Evolutionary conservation across 1,139 yeast species (phyloP), one percentile per base, ranked within the genome.

Genomic region (Suhomyces bolitotheri): DNA sequence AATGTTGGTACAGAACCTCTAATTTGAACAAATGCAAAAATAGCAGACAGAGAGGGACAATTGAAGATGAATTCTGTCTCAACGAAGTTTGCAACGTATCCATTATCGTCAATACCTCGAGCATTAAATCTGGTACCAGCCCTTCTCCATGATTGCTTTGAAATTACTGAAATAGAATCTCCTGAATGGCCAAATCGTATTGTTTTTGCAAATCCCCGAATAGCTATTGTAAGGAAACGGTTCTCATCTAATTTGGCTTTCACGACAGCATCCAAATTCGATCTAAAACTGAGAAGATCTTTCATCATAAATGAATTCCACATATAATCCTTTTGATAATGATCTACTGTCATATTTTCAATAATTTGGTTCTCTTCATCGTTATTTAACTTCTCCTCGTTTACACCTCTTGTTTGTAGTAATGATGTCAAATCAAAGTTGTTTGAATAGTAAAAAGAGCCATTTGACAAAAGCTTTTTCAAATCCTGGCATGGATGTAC

Each of bases 101-200:
- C 96, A 41, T 86, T 89, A 56, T 92, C 98, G 58, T 92, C 97
- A 25, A 90, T 84, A 29, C 99, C 99, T 51, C 99, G 71, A 1
- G 95, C 92, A 55, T 87, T 87, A 60, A 79, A 92, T 44, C 98
- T 71, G 1, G 98, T 92, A 3, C 99, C 99, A 1, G 98, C 97
- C 42, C 97, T 70, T 58, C 82, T 81, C 87, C 97, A 92, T 10
- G 95, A 85, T 59, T 92, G 97, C 49, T 94, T 82, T 2, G 97
- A 89, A 14, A 94, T 79, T 21, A 92, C 75, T 1, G 97, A 84
- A 40, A 92, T 62, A 4, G 76, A 61, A n/a, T 83, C 85, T 27
- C 69, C 69, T 14, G 68, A 57, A 17, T 6, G 8, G 31, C 76
- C 76, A 16, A 88, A 55, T 13, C 66, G 62, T 0, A 84, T 72